Evolutionary conservation across 2,329 filamentous ascomycete genomes (phyloP), one percentile per base, ranked within the genome.

Genomic region (Gaeumannomyces tritici): DNA sequence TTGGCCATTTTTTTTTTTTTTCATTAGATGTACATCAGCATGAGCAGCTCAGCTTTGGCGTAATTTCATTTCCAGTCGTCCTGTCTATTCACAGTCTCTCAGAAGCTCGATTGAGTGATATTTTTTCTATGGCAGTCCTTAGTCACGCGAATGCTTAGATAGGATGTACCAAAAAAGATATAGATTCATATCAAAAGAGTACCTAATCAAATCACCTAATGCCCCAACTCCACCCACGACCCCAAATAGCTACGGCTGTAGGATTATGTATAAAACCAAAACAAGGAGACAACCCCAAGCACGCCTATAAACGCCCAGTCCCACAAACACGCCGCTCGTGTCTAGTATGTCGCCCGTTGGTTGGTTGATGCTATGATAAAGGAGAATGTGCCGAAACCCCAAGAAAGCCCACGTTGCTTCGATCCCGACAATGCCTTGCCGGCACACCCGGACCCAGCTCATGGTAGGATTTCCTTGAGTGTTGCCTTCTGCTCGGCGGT

Each of bases 401-500:
- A 33, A 18, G 11, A n/a, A 24, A 55, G 21, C 1, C 42, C 18
- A 21, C 8, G 21, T 51, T 21, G n/a, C 8, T 7, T 51, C 42
- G 21, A 15, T 18, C 21, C 35, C 6, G 18, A 12, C 6, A 3
- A 21, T 42, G 35, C 13, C 8, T n/a, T 18, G 42, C 21, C 18
- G 18, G 6, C 8, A 51, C 1, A 51, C 21, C 3, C 42, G 7
- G 42, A 35, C n/a, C 60, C 54, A 26, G 7, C 29, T 77, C 73
- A 87, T 67, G 33, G 33, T 15, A 99, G 78, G 69, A 96, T 90
- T 69, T 93, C 88, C 76, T 83, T 90, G 66, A 99, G 75, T 72
- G 89, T 82, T 66, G 86, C 79, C 80, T 96, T 98, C 77, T 98
- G 93, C 5, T 83, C 78, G 9, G 82, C 63, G 4, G 91, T 93